A percentile compares a stretch with the other conserved stretches of the same genome.
Conservation (phyloP, 192 early-diverging fungal genomes). For the Linnemannia zychae region DNA sequence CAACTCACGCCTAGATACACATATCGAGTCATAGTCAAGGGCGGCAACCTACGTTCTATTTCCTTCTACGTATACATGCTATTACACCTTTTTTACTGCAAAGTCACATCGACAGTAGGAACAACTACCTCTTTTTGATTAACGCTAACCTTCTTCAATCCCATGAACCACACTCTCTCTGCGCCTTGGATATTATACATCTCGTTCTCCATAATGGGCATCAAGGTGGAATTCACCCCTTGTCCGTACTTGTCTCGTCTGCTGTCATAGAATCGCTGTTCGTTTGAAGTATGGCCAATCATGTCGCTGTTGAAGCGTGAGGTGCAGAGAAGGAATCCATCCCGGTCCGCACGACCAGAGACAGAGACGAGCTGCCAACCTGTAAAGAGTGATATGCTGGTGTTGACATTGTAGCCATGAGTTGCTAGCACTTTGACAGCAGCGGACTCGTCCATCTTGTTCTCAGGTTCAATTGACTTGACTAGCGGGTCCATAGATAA, state of each 20-base stretch:
- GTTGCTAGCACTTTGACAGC: no score
- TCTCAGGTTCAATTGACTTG: no score
- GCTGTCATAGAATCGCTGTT: neutral
- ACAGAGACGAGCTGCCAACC: neutral
- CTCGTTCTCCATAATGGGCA: conserved; percentile 4
- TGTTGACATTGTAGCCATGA: no score
- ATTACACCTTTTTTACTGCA: no score
- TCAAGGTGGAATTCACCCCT: neutral
- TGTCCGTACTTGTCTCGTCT: conserved; percentile 4
- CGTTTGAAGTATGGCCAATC: neutral
- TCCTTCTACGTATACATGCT: no score
- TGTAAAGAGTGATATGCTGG: neutral
- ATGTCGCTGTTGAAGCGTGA: conserved; percentile 1
- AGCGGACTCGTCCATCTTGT: no score
- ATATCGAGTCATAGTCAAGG: no score
- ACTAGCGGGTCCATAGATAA: no score
- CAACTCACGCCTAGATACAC: no score
- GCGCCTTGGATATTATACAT: neutral
- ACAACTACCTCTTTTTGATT: neutral
- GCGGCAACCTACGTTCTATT: no score
- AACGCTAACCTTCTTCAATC: neutral
- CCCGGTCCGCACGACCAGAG: neutral
- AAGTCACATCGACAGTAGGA: neutral
- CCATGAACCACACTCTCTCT: conserved; percentile 5
- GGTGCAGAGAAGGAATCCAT: conserved; percentile 10